phyloP scores from a whole-genome alignment of 2,329 filamentous ascomycete species.

The Paecilomyces formosus region DNA sequence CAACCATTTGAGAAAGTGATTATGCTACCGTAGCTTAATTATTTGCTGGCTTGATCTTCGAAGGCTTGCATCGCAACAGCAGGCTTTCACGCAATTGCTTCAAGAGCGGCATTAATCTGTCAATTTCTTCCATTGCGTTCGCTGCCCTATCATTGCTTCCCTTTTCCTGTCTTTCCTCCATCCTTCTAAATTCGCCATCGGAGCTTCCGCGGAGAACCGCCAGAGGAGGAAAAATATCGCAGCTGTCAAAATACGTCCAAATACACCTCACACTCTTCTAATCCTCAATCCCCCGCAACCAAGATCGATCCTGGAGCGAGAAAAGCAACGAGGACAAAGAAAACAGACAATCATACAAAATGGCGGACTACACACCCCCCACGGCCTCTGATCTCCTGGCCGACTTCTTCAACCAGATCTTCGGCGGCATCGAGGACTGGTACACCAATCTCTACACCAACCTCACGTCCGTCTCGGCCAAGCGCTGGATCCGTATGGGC shows the following conservation, averaged over 20 bases:
- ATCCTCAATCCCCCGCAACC: neutral
- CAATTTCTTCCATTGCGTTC: neutral
- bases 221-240: neutral
- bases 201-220: conserved; percentile 2
- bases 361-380: conserved; percentile 2
- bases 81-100: neutral
- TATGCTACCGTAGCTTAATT: neutral
- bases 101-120: neutral
- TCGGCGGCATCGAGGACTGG: conserved; percentile 9
- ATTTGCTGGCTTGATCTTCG: neutral
- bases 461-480: conserved; percentile 28
- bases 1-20: neutral
- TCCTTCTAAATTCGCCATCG: neutral
- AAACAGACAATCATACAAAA: neutral
- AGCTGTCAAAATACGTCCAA: neutral
- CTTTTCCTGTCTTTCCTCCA: neutral
- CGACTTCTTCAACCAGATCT: conserved; percentile 11
- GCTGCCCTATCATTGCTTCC: neutral
- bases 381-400: conserved; percentile 1
- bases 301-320: neutral
- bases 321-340: neutral
- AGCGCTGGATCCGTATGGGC: conserved; percentile 55
- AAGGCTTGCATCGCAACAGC: neutral
- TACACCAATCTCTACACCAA: conserved; percentile 16
- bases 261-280: neutral